Evolutionary conservation across 1,284 basidiomycete species (phyloP), one percentile per base, ranked within the genome.

Genomic region (Rhodotorula sp.): DNA sequence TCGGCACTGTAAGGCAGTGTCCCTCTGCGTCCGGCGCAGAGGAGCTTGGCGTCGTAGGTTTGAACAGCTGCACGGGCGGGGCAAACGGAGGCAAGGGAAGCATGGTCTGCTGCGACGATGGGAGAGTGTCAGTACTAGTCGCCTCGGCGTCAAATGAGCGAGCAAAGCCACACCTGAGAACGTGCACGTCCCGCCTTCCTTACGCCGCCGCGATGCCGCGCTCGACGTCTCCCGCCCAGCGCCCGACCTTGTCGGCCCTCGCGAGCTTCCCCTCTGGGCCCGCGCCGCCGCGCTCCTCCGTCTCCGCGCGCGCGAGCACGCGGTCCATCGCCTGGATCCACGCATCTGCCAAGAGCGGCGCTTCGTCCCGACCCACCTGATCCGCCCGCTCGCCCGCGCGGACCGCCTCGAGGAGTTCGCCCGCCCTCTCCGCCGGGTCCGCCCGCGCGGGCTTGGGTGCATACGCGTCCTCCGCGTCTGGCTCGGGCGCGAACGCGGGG

Each of bases 161-260:
- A n/a, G n/a, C n/a, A n/a, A n/a, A n/a, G n/a, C n/a, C n/a, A n/a
- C n/a, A n/a, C n/a, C n/a, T n/a, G n/a, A n/a, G n/a, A n/a, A n/a
- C n/a, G n/a, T n/a, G n/a, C n/a, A n/a, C 22, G 17, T 19, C 4
- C 44, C 9, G 17, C 9, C 19, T 8, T 3, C 29, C 36, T 61
- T 32, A 61, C 22, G 39, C 57, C 57, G 39, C n/a, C 8, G 41
- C 60, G 6, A 68, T 12, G 13, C 66, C 66, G 32, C n/a, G 56
- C 46, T 39, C 53, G 32, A 64, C 67, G 29, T 54, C 25, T 19
- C 32, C 29, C 3, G 39, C 61, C 57, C 67, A 41, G 3, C 21
- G 39, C 37, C 54, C 55, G 29, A 68, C 55, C 37, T 29, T 8
- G 10, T 59, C 25, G 2, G 51, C 55, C 34, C 61, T 32, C 44